phyloP scores from a whole-genome alignment of 148 eudicot species.

The Amaranthus palmeri region DNA sequence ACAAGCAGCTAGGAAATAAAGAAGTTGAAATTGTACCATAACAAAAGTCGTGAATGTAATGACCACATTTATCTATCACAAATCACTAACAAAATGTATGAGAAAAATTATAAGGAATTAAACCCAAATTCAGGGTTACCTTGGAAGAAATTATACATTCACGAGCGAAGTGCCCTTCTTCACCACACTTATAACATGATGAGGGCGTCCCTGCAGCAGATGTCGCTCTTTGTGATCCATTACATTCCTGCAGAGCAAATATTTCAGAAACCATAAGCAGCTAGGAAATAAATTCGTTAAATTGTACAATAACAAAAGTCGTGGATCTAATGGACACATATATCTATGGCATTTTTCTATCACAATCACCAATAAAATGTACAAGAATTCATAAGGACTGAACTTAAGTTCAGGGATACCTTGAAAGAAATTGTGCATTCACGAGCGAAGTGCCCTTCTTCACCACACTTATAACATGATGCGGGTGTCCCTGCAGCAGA shows the following conservation, averaged over 20 bases:
- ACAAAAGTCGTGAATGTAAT: too few relatives aligned
- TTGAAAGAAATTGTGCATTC: slow-evolving; percentile 53
- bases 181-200: slow-evolving; percentile 70
- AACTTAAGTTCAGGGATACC: slow-evolving; percentile 28
- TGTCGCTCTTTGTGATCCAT: slow-evolving; percentile 39
- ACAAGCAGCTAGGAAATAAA: not conserved
- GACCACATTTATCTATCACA: too few relatives aligned
- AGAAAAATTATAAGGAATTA: too few relatives aligned
- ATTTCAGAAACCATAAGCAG: slow-evolving; percentile 18
- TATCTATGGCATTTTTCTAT: too few relatives aligned
- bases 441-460: slow-evolving; percentile 76
- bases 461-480: slow-evolving; percentile 70
- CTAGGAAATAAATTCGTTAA: not conserved
- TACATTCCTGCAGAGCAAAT: slow-evolving; percentile 35
- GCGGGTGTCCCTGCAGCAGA: slow-evolving; percentile 34
- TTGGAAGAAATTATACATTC: slow-evolving; percentile 52
- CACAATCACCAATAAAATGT: too few relatives aligned
- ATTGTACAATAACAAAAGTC: too few relatives aligned
- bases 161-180: slow-evolving; percentile 76
- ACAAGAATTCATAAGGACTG: not conserved
- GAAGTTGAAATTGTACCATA: too few relatives aligned
- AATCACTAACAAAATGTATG: too few relatives aligned
- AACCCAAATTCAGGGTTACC: slow-evolving; percentile 24
- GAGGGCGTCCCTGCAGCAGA: slow-evolving; percentile 34
- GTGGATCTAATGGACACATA: too few relatives aligned